Conservation (phyloP, 2,329 filamentous ascomycete species). For the Diaporthe australafricana region DNA sequence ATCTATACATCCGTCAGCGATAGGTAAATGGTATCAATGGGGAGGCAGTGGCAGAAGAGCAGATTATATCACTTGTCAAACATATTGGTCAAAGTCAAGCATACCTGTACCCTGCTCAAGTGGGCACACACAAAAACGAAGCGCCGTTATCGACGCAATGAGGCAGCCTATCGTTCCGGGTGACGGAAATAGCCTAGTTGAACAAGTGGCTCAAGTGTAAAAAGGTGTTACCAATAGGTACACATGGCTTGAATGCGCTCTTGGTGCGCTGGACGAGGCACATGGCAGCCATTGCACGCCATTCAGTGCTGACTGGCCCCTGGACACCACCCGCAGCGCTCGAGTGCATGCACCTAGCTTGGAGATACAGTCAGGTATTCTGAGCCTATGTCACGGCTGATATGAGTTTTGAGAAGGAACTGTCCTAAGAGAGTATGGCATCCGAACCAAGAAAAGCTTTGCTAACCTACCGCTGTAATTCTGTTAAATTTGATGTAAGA, state of each 20-base stretch:
- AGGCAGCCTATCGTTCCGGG: background rate
- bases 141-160: background rate
- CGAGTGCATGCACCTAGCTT: background rate
- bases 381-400: background rate
- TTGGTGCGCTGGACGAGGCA: background rate
- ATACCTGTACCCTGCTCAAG: no score
- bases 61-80: background rate
- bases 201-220: background rate
- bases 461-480: no score
- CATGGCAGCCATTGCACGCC: background rate
- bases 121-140: background rate
- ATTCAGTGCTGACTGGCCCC: background rate
- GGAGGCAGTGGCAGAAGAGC: no score
- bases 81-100: background rate
- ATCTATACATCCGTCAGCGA: no score
- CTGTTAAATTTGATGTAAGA: no score
- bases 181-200: background rate
- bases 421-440: background rate
- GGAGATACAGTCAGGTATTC: background rate
- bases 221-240: background rate
- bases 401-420: background rate
- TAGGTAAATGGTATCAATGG: no score
- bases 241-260: background rate
- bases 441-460: no score
- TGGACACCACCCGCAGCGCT: background rate